Percentiles rank a stretch among this genome's conserved stretches.
phyloP scores from a whole-genome alignment of 805 yeast species.

The Vanderwaltozyma yarrowii region DNA sequence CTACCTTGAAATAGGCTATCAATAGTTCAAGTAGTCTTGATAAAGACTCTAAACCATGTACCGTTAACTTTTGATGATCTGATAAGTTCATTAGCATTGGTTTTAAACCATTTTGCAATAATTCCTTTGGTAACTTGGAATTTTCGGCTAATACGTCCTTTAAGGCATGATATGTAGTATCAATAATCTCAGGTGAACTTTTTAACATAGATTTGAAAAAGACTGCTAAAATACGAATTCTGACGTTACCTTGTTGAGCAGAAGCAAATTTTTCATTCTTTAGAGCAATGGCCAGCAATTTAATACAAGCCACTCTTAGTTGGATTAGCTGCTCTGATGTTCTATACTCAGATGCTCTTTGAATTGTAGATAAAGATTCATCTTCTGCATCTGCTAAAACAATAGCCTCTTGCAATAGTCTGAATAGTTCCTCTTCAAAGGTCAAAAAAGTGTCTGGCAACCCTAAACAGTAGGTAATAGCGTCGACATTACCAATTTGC shows the following conservation, averaged over 20 bases:
- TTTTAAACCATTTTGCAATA: constrained; percentile 87
- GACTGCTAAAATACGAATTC: constrained; percentile 82
- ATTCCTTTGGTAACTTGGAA: constrained; percentile 83
- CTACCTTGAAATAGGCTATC: constrained; percentile 91
- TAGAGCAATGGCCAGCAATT: constrained; percentile 68
- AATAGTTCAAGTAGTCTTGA: constrained; percentile 77
- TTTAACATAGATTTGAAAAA: constrained; percentile 89
- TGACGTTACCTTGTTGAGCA: constrained; percentile 63
- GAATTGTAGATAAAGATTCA: constrained; percentile 83
- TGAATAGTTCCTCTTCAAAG: constrained; percentile 79
- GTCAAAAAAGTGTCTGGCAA: constrained; percentile 72
- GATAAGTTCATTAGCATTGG: constrained; percentile 94
- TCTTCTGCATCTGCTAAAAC: constrained; percentile 97
- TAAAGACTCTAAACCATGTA: constrained; percentile 81
- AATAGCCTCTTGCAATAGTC: constrained; percentile 80
- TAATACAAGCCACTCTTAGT: constrained; percentile 82
- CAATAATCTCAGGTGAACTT: constrained; percentile 74
- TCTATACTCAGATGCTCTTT: constrained; percentile 72
- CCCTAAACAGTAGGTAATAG: constrained; percentile 82
- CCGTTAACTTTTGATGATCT: constrained; percentile 84
- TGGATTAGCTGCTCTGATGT: constrained; percentile 84
- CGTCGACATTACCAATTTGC: constrained; percentile 98
- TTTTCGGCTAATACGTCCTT: constrained; percentile 76
- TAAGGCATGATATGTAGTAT: constrained; percentile 87
- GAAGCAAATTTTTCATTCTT: constrained; percentile 75